A percentile compares a stretch with the other conserved stretches of the same genome.
Conservation (phyloP, 306 rosid species). For the Citrullus mucosospermus region DNA sequence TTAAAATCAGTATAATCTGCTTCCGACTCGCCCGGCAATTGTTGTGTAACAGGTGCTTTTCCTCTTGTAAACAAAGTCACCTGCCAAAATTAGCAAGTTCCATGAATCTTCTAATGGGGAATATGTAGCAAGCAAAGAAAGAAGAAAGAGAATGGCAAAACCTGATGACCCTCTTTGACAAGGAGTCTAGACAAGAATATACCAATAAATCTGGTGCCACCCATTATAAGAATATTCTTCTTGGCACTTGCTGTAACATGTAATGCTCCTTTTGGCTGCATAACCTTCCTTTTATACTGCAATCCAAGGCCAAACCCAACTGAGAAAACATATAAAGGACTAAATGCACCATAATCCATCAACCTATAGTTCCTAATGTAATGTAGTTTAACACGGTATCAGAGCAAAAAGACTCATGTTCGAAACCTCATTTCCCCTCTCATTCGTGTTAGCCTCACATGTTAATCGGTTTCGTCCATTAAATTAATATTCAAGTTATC, state of each 20-base stretch:
- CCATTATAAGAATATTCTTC: conserved; percentile 80
- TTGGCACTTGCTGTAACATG: conserved; percentile 59
- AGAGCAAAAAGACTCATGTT: neutral
- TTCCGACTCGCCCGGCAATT: conserved; percentile 84
- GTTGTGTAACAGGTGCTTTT: conserved; percentile 70
- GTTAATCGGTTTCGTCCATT: neutral
- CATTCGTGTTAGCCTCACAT: neutral
- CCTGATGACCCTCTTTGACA: conserved; percentile 93
- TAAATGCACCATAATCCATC: neutral
- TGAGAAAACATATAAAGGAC: neutral
- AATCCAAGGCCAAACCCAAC: neutral
- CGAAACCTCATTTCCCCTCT: neutral
- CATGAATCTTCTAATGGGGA: neutral
- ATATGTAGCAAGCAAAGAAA: neutral
- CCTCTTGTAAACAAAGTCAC: conserved; percentile 95
- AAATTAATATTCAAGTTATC: too few relatives aligned
- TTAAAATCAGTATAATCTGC: conserved; percentile 58
- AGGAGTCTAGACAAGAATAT: conserved; percentile 86
- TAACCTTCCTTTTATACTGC: conserved; percentile 52
- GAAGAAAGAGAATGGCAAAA: conserved; percentile 7
- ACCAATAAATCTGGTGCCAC: conserved; percentile 92
- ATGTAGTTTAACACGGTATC: neutral
- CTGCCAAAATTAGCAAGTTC: conserved; percentile 22
- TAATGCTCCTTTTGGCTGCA: conserved; percentile 50
- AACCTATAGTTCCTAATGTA: neutral